A percentile compares a stretch with the other conserved stretches of the same genome.
Evolutionary conservation across 2,329 filamentous ascomycete species (phyloP).

Genomic region (Phaeosphaeriaceae sp.): DNA sequence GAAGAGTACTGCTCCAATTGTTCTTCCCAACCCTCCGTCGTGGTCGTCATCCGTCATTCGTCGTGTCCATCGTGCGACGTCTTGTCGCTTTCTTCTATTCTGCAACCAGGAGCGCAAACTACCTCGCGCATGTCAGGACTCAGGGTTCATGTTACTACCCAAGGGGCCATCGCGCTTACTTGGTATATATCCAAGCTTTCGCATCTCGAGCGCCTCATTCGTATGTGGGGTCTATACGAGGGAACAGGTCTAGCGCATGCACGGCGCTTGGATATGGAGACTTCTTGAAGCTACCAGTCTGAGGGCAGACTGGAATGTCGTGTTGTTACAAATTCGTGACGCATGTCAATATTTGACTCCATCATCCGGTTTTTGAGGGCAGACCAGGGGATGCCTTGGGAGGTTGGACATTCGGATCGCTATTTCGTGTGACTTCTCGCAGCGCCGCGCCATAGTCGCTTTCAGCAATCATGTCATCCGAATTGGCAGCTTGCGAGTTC

Average conservation of each 20-base stretch:
- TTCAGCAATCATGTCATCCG: constrained; percentile 29
- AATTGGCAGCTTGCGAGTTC: constrained; percentile 21
- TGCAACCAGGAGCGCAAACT: not conserved
- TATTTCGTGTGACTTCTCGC: constrained; percentile 34
- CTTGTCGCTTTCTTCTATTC: not conserved
- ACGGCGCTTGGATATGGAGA: not conserved
- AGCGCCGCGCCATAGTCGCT: constrained; percentile 39
- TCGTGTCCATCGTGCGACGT: not conserved
- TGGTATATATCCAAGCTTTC: no score
- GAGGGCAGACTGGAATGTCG: not conserved
- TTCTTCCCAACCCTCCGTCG: not conserved
- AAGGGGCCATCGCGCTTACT: no score
- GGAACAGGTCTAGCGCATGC: not conserved
- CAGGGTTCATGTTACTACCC: no score
- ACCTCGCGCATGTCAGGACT: not conserved
- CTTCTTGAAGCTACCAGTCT: not conserved
- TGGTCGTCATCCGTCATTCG: not conserved
- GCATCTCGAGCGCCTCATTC: not conserved
- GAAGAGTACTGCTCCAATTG: no score
- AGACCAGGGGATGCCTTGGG: not conserved
- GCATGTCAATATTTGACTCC: not conserved
- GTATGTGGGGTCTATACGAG: not conserved
- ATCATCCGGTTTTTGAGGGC: not conserved
- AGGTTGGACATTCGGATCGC: constrained; percentile 3
- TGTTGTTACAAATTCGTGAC: not conserved